Base-by-base conservation (phyloP, 2,329 filamentous ascomycete genomes). In the Chaetomium sp. region DNA sequence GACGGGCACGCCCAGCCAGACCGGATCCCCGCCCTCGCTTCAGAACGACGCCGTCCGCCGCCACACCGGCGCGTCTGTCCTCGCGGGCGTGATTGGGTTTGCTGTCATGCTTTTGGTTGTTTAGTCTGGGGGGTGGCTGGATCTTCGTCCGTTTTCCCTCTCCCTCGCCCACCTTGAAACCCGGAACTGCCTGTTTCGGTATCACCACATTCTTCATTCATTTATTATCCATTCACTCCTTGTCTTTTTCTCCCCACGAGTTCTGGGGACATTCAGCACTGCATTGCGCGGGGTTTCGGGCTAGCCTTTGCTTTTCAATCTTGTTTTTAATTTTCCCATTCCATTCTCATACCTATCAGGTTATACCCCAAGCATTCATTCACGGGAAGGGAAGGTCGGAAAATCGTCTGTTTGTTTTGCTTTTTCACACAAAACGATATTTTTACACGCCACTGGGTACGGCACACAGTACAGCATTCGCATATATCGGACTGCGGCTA, bases 1-100 rank as follows among this genome's bases (percentile, higher is more conserved):
- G 14, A 69, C 52, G 2, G 66, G 64, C 3, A 65, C 61, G 12
- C 56, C 65, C 6, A 67, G 48, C 52, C 68, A 71, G 4, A 67
- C 70, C 7, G 69, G 59, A 3, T 69, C 71, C 14, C 68, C 70
- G 36, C 65, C 64, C 19, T 66, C 59, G 27, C 66, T 72, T 19
- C 70, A 72, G 41, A 68, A 67, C 27, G 58, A 55, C 4, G 67
- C 66, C 43, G 40, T 35, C 6, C 14, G n/a, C 36, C 56, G 9
- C 38, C 44, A 19, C 52, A 48, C 37, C 45, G 52, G 34, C 19
- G 40, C 12, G 5, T 43, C 38, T 1, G 9, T 12, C 6, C 19
- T 56, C 38, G 35, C 40, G 3, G 49, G 44, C 9, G 45, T 41
- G 2, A 35, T 49, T 9, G 54, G 49, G 3, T 5, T 45, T 4